Percentiles rank a stretch among this genome's conserved stretches.
Conservation (phyloP, 1,284 basidiomycete species). For the Naganishia cerealis region DNA sequence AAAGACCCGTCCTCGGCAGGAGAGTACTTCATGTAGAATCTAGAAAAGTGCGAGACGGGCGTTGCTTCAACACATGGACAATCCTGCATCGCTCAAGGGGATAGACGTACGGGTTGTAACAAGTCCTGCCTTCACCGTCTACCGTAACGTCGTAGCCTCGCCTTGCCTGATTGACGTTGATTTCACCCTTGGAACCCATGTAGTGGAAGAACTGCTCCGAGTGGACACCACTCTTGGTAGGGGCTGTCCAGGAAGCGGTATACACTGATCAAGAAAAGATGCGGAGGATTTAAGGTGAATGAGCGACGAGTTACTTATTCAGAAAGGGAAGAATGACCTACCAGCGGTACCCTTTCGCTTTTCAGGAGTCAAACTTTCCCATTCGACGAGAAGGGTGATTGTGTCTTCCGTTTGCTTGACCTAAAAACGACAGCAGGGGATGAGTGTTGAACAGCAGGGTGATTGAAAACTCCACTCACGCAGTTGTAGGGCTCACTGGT, state of each 20-base stretch:
- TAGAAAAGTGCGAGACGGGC: constrained; percentile 57
- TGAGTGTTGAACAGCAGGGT: constrained; percentile 43
- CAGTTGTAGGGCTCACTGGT: constrained; percentile 81
- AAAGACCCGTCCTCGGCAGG: constrained; percentile 87
- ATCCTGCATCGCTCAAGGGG: background rate
- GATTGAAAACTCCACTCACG: constrained; percentile 53
- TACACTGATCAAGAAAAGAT: constrained; percentile 61
- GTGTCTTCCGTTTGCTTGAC: constrained; percentile 77
- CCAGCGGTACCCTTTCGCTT: constrained; percentile 59
- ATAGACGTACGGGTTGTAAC: constrained; percentile 48
- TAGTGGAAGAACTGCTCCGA: constrained; percentile 91
- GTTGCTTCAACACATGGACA: background rate
- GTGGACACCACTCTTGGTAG: constrained; percentile 62
- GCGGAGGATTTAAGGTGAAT: background rate
- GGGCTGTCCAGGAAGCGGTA: constrained; percentile 72
- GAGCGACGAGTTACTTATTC: background rate
- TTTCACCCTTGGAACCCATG: constrained; percentile 89
- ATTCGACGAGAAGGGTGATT: constrained; percentile 89
- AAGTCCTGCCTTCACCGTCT: constrained; percentile 75
- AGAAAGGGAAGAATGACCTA: constrained; percentile 3
- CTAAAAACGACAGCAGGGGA: background rate
- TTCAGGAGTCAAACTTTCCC: constrained; percentile 71
- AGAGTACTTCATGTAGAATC: constrained; percentile 94
- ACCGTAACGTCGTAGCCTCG: constrained; percentile 83
- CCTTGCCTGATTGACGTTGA: constrained; percentile 86